These are phyloP conservation scores for Arthrobotrys musiformis DNA, from an alignment of 2,329 filamentous ascomycete species.

Conservation along the genomic window DNA sequence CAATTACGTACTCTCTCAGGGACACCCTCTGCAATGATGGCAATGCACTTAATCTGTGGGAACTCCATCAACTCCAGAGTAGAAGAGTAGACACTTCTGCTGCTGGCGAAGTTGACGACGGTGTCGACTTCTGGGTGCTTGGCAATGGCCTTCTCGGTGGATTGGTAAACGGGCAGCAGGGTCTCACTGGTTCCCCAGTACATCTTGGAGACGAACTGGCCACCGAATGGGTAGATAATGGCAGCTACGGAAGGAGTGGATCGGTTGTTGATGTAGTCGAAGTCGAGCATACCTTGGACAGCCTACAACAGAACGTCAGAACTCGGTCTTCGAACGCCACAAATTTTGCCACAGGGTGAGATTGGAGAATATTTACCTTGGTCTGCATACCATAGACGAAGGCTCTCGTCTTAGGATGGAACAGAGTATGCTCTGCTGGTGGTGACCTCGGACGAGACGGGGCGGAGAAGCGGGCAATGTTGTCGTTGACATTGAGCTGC, in stretches of 20 bases:
- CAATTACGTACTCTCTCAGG: conserved; percentile 83
- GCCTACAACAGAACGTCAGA: conserved; percentile 60
- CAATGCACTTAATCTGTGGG: conserved; percentile 97
- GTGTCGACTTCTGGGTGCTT: conserved; percentile 98
- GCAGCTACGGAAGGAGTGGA: conserved; percentile 94
- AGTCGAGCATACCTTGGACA: conserved; percentile 78
- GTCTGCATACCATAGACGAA: conserved; percentile 99
- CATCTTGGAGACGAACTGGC: conserved; percentile 99
- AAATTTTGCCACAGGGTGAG: not conserved
- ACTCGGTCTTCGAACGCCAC: not conserved
- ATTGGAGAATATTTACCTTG: conserved; percentile 88
- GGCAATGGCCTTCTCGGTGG: conserved; percentile 87
- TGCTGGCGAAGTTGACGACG: conserved; percentile 99
- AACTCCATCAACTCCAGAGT: conserved; percentile 98
- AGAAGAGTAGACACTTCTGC: conserved; percentile 96
- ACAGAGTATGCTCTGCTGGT: conserved; percentile 86
- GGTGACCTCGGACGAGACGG: conserved; percentile 93
- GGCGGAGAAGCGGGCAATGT: conserved; percentile 94
- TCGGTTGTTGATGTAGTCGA: conserved; percentile 99
- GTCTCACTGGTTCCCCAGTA: conserved; percentile 99
- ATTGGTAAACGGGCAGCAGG: conserved; percentile 96
- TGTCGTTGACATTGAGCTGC: conserved; percentile 85
- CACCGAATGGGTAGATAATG: conserved; percentile 99
- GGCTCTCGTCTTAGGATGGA: conserved; percentile 99
- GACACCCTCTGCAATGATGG: conserved; percentile 99